Evolutionary conservation across 2,329 filamentous ascomycete species (phyloP).

Genomic region (Diplocarpon mali): DNA sequence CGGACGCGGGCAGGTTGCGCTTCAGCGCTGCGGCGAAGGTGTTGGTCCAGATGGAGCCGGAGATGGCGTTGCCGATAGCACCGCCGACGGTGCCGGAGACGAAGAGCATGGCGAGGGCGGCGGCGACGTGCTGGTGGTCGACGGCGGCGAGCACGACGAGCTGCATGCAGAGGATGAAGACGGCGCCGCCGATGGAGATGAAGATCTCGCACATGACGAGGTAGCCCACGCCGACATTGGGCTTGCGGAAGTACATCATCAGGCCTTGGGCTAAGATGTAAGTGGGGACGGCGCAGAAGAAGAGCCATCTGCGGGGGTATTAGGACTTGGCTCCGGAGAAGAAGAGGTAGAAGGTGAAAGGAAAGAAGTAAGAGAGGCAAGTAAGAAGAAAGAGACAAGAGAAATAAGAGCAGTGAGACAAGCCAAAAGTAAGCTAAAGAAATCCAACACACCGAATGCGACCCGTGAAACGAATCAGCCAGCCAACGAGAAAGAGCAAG

Average conservation of each 20-base stretch:
- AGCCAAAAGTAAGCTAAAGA: too few relatives aligned
- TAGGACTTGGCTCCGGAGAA: too few relatives aligned
- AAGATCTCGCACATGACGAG: slow-evolving; percentile 50
- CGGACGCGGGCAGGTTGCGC: too few relatives aligned
- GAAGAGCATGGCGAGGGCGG: slow-evolving; percentile 48
- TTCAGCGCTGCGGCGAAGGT: slow-evolving; percentile 33
- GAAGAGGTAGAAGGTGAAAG: too few relatives aligned
- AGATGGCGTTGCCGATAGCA: slow-evolving; percentile 48
- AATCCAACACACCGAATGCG: too few relatives aligned
- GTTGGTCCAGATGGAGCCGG: slow-evolving; percentile 54
- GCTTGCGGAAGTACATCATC: slow-evolving; percentile 47
- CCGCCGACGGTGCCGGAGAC: slow-evolving; percentile 50
- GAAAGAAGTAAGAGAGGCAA: too few relatives aligned
- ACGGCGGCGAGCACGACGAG: slow-evolving; percentile 48
- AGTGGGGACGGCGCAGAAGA: slow-evolving; percentile 33
- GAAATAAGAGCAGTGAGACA: too few relatives aligned
- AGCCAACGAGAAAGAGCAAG: too few relatives aligned
- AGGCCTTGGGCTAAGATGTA: slow-evolving; percentile 43
- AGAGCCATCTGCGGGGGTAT: too few relatives aligned
- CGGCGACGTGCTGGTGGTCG: slow-evolving; percentile 50
- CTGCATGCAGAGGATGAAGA: slow-evolving; percentile 46
- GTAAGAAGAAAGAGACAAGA: too few relatives aligned
- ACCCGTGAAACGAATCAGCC: too few relatives aligned
- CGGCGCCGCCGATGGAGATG: slow-evolving; percentile 45
- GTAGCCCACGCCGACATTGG: slow-evolving; percentile 38